A percentile compares a stretch with the other conserved stretches of the same genome.
phyloP scores from a whole-genome alignment of 2,329 filamentous ascomycete genomes.

The Sporothrix pseudoabietina region DNA sequence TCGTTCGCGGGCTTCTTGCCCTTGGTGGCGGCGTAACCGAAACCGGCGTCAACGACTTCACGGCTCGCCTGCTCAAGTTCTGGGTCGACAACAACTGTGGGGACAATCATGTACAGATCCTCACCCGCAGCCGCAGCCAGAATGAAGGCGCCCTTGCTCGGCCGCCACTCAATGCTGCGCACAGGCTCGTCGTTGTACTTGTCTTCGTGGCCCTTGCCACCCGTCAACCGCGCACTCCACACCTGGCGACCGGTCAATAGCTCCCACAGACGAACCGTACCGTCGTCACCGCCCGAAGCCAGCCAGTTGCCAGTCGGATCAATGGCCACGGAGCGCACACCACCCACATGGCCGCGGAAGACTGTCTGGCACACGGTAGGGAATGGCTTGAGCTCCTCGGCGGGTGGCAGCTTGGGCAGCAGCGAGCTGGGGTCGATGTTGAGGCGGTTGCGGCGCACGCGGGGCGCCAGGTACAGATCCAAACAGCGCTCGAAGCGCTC shows the following conservation, averaged over 20 bases:
- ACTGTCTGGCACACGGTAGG: constrained; percentile 86
- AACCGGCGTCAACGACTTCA: constrained; percentile 82
- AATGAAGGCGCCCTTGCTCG: constrained; percentile 76
- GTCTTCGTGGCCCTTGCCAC: constrained; percentile 49
- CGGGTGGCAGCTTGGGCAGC: constrained; percentile 87
- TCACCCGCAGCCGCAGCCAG: constrained; percentile 84
- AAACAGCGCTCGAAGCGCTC: constrained; percentile 95
- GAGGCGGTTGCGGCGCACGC: constrained; percentile 87
- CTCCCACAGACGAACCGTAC: constrained; percentile 88
- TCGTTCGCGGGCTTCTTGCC: constrained; percentile 55
- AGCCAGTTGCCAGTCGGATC: constrained; percentile 85
- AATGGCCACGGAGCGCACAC: constrained; percentile 80
- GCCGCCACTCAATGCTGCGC: constrained; percentile 86
- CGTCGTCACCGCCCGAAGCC: constrained; percentile 92
- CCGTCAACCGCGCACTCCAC: constrained; percentile 78
- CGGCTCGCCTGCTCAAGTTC: constrained; percentile 74
- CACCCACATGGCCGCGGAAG: constrained; percentile 84
- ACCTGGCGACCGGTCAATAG: constrained; percentile 82
- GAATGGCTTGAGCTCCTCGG: constrained; percentile 92
- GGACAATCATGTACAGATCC: constrained; percentile 81
- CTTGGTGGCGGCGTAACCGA: constrained; percentile 80
- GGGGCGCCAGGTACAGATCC: constrained; percentile 91
- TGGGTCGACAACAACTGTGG: constrained; percentile 65
- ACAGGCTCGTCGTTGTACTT: constrained; percentile 66
- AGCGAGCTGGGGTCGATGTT: constrained; percentile 95